Evolutionary conservation across 2,329 filamentous ascomycete genomes (phyloP), one percentile per base, ranked within the genome.

Genomic region (Scedosporium aurantiacum): DNA sequence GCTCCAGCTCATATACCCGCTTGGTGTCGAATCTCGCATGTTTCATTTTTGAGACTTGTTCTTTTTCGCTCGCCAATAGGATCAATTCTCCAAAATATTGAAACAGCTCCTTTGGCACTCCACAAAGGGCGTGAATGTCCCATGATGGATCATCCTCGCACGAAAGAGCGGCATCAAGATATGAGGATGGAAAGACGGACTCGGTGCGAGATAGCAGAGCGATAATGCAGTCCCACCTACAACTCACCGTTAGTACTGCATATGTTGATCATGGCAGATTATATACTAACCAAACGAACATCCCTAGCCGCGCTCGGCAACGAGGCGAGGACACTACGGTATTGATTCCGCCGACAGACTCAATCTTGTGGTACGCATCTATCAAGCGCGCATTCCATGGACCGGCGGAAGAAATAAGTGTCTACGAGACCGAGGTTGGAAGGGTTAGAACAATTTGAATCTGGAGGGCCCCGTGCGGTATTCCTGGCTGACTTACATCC

Each of bases 251-350:
- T 45, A 18, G 47, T 4, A 5, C 40, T 61, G 58, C 5, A 59
- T 47, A 12, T 21, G 43, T 50, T 59, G 23, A 28, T n/a, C 28
- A 18, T 18, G 21, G 32, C 41, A 18, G 23, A n/a, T 21, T 18
- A 23, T 14, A 1, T 25, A 59, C 63, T 57, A n/a, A 64, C 63
- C 63, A 64, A 28, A 62, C 45, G 18, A 64, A 62, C 63, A 64
- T 64, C 12, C 60, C 59, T 14, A 64, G 54, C 58, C 62, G 63
- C 18, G 61, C 58, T 4, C 37, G 58, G 23, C 60, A 54, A 37
- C 58, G 50, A 14, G 61, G 32, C 32, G 32, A 37, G 10, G 32
- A 37, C 8, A 37, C 32, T 37, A 37, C 32, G 4, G 32, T 10
- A 43, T 55, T 50, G 27, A 61, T 45, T 8, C 63, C 61, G 10